Percentiles rank a stretch among this genome's conserved stretches.
Evolutionary conservation across 2,329 filamentous ascomycete species (phyloP).

Genomic region (Cladosporium oxysporum): DNA sequence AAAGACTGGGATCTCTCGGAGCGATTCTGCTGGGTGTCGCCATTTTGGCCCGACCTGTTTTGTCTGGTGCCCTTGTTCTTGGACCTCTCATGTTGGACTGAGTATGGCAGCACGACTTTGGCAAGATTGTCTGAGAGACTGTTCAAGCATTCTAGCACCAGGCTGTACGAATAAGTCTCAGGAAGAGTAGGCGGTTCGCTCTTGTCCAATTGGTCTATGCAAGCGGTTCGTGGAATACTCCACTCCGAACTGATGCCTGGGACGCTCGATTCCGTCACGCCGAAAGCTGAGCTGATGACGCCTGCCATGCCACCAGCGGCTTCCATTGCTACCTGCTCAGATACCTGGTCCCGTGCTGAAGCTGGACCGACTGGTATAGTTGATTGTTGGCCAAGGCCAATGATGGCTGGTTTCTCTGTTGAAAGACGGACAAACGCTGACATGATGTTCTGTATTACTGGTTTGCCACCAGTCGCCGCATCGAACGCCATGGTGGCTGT

Average conservation of each 20-base stretch:
- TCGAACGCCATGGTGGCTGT: conserved; percentile 83
- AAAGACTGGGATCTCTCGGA: conserved; percentile 63
- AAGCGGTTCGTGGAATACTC: conserved; percentile 84
- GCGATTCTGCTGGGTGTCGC: conserved; percentile 38
- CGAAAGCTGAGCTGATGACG: conserved; percentile 74
- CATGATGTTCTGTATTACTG: conserved; percentile 78
- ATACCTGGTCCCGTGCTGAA: conserved; percentile 58
- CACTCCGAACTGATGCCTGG: conserved; percentile 84
- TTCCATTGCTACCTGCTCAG: conserved; percentile 86
- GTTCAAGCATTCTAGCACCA: conserved; percentile 85
- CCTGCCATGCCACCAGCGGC: conserved; percentile 78
- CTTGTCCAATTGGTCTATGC: conserved; percentile 94
- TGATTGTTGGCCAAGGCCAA: conserved; percentile 86
- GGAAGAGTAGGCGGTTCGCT: conserved; percentile 78
- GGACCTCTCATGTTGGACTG: conserved; percentile 72
- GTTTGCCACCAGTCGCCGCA: conserved; percentile 67
- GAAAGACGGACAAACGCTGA: conserved; percentile 89
- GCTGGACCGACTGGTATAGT: conserved; percentile 70
- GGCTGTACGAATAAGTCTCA: conserved; percentile 89
- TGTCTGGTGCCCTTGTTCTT: conserved; percentile 32
- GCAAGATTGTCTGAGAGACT: conserved; percentile 89
- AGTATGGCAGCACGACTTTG: conserved; percentile 88
- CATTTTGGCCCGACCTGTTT: conserved; percentile 24
- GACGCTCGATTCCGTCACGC: conserved; percentile 65
- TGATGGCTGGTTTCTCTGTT: conserved; percentile 84